Conservation (phyloP, 2,329 filamentous ascomycete genomes). For the Venturia carpophila region DNA sequence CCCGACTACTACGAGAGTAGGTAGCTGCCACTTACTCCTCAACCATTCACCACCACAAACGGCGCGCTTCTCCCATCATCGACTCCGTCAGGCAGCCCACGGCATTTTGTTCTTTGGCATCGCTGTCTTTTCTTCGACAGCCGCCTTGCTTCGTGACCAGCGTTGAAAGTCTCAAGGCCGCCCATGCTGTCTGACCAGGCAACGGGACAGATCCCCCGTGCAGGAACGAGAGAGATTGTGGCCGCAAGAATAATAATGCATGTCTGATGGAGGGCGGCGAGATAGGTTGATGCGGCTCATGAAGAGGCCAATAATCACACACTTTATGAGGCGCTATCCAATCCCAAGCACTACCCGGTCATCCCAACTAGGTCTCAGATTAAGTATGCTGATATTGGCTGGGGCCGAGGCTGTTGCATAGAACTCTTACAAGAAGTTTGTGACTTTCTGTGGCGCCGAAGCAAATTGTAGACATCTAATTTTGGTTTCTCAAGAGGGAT, state of each 20-base stretch:
- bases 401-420: not conserved
- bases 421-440: not conserved
- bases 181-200: constrained; percentile 1
- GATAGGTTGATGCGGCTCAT: not conserved
- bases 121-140: not conserved
- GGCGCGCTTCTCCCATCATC: not conserved
- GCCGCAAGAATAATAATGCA: not conserved
- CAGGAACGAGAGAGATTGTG: not conserved
- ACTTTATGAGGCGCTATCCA: not conserved
- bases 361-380: not conserved
- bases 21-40: too few species aligned
- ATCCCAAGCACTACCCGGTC: not conserved
- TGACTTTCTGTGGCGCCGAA: not conserved
- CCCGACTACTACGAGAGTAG: too few species aligned
- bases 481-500: not conserved
- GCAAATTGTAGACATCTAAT: not conserved
- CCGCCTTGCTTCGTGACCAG: not conserved
- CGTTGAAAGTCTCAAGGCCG: not conserved
- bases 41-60: not conserved
- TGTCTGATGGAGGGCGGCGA: not conserved
- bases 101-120: not conserved
- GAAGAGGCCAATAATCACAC: not conserved
- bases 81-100: not conserved
- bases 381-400: constrained; percentile 1
- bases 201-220: not conserved